Conservation (phyloP, 2,329 filamentous ascomycete species). For the Teratosphaeria nubilosa region DNA sequence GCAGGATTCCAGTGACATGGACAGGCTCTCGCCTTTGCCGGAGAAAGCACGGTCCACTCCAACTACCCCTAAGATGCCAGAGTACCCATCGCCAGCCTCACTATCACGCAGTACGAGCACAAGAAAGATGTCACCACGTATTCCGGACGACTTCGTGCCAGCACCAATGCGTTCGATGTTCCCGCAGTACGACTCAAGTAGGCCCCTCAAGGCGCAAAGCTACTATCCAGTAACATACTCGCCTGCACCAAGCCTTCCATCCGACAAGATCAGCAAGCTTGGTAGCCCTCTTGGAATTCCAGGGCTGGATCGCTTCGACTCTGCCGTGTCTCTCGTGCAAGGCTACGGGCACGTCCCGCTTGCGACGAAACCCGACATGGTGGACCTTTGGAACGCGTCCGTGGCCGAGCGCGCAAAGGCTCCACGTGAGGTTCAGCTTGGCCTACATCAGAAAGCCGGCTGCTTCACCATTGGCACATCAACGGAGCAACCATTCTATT, state of each 20-base stretch:
- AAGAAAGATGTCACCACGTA: neutral
- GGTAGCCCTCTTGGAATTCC: constrained; percentile 20
- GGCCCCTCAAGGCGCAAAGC: constrained; percentile 56
- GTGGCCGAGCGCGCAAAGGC: constrained; percentile 12
- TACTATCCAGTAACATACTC: constrained; percentile 54
- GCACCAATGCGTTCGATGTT: constrained; percentile 54
- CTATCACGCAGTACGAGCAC: neutral
- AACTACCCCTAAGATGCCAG: constrained; percentile 4
- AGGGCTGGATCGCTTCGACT: constrained; percentile 16
- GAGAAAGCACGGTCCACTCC: constrained; percentile 13
- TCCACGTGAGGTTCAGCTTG: constrained; percentile 20
- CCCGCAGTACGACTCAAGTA: constrained; percentile 58
- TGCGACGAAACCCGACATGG: constrained; percentile 16
- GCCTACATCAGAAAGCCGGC: constrained; percentile 13
- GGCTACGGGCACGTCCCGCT: constrained; percentile 22
- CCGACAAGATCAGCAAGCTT: constrained; percentile 54
- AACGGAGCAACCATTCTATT: constrained; percentile 14
- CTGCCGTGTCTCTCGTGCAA: constrained; percentile 17
- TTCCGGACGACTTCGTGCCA: neutral
- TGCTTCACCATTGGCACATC: constrained; percentile 16
- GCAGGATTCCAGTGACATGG: constrained; percentile 2
- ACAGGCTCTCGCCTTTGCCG: constrained; percentile 17
- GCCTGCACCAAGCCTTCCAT: constrained; percentile 54
- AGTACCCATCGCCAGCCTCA: constrained; percentile 7
- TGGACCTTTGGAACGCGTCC: constrained; percentile 20